phyloP scores from a whole-genome alignment of 768 basidiomycete genomes.

The Boletales sp. region DNA sequence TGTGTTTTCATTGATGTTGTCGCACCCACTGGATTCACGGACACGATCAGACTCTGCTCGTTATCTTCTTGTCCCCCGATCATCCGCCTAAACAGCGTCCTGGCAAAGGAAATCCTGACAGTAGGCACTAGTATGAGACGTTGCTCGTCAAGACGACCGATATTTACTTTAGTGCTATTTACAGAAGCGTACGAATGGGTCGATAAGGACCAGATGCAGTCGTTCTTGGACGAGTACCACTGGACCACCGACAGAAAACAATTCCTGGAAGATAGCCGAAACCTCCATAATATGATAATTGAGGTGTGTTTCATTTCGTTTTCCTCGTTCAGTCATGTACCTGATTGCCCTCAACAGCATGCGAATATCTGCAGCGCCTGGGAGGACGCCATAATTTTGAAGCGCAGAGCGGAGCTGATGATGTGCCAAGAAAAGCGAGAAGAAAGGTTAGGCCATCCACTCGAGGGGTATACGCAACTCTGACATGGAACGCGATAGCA shows the following conservation, averaged over 20 bases:
- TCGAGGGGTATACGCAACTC: neutral
- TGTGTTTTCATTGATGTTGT: neutral
- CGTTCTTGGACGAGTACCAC: conserved; percentile 7
- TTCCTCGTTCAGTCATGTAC: neutral
- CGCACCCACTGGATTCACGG: neutral
- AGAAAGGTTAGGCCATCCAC: neutral
- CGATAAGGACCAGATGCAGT: conserved; percentile 6
- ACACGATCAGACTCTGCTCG: neutral
- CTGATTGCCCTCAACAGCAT: conserved; percentile 2
- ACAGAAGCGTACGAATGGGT: neutral
- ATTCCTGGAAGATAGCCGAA: neutral
- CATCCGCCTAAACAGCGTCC: neutral
- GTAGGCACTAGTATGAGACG: neutral
- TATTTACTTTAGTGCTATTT: neutral
- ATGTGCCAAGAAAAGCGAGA: neutral
- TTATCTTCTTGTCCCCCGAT: neutral
- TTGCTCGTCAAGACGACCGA: neutral
- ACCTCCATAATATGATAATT: fast-evolving
- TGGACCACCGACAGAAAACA: neutral
- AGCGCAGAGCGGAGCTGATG: neutral
- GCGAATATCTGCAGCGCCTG: conserved; percentile 1
- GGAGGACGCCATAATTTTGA: neutral
- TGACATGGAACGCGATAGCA: conserved; percentile 1
- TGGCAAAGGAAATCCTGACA: neutral
- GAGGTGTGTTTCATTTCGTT: neutral